Percentiles rank a stretch among this genome's conserved stretches.
phyloP scores from a whole-genome alignment of 2,329 filamentous ascomycete genomes.

The Lomentospora prolificans region DNA sequence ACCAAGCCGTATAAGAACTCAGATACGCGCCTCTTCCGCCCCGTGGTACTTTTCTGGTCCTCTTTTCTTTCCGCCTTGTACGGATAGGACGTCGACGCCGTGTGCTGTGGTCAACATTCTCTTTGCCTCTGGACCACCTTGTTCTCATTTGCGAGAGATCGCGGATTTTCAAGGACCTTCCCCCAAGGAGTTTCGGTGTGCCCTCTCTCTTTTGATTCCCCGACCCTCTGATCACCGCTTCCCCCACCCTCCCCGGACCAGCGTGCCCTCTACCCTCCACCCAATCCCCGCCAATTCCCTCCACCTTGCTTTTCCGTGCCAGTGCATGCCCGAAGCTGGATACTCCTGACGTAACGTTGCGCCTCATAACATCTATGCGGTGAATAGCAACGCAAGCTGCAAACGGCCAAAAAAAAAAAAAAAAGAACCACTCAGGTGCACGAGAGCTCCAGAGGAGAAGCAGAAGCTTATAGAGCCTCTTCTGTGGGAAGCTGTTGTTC shows the following conservation, averaged over 20 bases:
- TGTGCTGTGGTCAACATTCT: not conserved
- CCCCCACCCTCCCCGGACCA: not conserved
- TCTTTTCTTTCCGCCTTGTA: not conserved
- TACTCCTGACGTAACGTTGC: not conserved
- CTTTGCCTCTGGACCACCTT: not conserved
- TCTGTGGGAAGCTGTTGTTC: not conserved
- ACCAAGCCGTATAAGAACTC: not conserved
- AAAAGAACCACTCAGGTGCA: not conserved
- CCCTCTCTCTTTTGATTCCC: not conserved
- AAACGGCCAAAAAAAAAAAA: not conserved
- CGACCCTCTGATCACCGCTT: not conserved
- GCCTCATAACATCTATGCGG: not conserved
- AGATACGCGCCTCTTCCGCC: not conserved
- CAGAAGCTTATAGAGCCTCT: not conserved
- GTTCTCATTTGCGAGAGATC: not conserved
- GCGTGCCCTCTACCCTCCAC: not conserved
- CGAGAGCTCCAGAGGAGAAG: not conserved
- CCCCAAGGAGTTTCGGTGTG: not conserved
- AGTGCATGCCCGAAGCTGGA: not conserved
- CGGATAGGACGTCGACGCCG: not conserved
- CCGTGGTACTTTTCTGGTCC: not conserved
- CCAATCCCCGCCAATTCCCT: not conserved
- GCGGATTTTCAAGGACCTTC: not conserved
- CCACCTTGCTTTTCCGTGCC: not conserved
- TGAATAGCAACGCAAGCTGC: not conserved